These are phyloP conservation scores for Dittrichia graveolens DNA, from an alignment of 129 eudicot species.

Conservation along the genomic window DNA sequence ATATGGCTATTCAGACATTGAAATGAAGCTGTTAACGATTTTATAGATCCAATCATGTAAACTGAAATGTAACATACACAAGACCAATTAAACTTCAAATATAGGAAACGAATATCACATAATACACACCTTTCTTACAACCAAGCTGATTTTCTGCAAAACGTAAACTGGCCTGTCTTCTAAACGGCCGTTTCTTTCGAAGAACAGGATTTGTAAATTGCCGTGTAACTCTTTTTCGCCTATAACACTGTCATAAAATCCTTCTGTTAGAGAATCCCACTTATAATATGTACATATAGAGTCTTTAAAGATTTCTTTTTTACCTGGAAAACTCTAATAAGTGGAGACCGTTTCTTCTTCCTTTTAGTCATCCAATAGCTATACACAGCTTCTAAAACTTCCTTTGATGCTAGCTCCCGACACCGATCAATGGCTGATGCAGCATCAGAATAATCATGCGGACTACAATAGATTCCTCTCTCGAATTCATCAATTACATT, in stretches of 20 bases:
- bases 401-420: slow-evolving; percentile 45
- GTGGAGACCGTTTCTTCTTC: slow-evolving; percentile 56
- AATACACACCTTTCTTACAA: slow-evolving; percentile 47
- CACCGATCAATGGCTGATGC: slow-evolving; percentile 45
- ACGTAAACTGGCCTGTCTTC: slow-evolving; percentile 47
- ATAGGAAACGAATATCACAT: not conserved
- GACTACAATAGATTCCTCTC: slow-evolving; percentile 57
- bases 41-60: not conserved
- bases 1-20: slow-evolving; percentile 45
- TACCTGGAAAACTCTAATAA: slow-evolving; percentile 81
- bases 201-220: slow-evolving; percentile 32
- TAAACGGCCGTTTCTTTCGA: slow-evolving; percentile 72
- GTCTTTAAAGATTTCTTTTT: not conserved
- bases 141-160: slow-evolving; percentile 48
- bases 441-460: slow-evolving; percentile 45
- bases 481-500: slow-evolving; percentile 75
- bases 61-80: not conserved
- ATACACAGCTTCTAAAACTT: slow-evolving; percentile 54
- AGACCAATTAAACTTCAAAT: not conserved
- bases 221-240: slow-evolving; percentile 4
- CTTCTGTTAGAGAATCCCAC: slow-evolving; percentile 2
- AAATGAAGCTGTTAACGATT: not conserved
- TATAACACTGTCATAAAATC: slow-evolving; percentile 31
- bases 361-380: slow-evolving; percentile 72
- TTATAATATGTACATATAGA: not conserved